A percentile compares a stretch with the other conserved stretches of the same genome.
Conservation (phyloP, 106 monocot genomes). For the Allium sativum region DNA sequence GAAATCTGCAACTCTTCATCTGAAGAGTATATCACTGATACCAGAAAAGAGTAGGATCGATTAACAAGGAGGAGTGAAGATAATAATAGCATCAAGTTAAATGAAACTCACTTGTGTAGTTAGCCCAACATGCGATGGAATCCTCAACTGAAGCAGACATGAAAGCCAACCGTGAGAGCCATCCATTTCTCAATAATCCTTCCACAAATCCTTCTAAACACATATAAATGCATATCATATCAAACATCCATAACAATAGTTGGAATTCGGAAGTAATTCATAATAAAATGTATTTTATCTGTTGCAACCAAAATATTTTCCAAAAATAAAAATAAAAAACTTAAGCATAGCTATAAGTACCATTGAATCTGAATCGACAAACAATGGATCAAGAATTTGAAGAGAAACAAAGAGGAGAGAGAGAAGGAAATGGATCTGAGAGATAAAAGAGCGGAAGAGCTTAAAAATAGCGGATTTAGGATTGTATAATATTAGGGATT, state of each 20-base stretch:
- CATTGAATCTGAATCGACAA: too few species aligned
- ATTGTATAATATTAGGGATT: too few species aligned
- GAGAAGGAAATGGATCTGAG: slow-evolving; percentile 1
- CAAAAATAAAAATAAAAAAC: too few species aligned
- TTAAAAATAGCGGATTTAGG: too few species aligned
- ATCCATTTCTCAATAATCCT: slow-evolving; percentile 62
- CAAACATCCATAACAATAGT: too few species aligned
- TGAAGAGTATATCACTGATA: slow-evolving; percentile 66
- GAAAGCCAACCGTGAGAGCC: slow-evolving; percentile 53
- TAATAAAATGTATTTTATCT: too few species aligned
- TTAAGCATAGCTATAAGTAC: too few species aligned
- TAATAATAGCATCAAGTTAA: neutral
- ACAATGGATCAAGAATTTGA: too few species aligned
- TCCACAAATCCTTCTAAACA: slow-evolving; percentile 30
- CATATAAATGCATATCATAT: too few species aligned
- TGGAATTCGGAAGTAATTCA: too few species aligned
- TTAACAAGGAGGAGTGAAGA: neutral
- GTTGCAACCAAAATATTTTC: too few species aligned
- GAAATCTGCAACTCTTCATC: slow-evolving; percentile 52
- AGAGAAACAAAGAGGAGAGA: too few species aligned
- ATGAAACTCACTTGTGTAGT: slow-evolving; percentile 44
- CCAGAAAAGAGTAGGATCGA: slow-evolving; percentile 9
- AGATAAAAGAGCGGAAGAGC: slow-evolving; percentile 5
- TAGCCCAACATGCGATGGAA: slow-evolving; percentile 69
- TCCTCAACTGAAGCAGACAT: slow-evolving; percentile 53